Evolutionary conservation across 2,329 filamentous ascomycete species (phyloP).

Genomic region (Knoxdaviesia proteae): DNA sequence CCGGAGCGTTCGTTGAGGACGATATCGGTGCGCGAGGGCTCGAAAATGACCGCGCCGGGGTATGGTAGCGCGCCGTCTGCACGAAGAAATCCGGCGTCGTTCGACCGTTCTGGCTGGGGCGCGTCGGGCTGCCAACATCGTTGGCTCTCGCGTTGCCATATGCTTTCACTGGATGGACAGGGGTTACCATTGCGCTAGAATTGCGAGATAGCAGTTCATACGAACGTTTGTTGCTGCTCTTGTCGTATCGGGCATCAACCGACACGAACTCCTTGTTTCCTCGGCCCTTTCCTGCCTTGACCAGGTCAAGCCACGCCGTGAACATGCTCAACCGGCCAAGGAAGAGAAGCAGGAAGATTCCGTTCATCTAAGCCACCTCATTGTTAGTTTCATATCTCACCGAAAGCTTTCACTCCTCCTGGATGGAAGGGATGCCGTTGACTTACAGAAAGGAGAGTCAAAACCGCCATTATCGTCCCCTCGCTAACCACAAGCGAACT

Average conservation of each 20-base stretch:
- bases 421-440: not conserved
- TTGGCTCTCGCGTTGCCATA: slow-evolving; percentile 6
- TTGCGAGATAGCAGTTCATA: slow-evolving; percentile 63
- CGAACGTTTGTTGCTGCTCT: slow-evolving; percentile 42
- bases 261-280: slow-evolving; percentile 70
- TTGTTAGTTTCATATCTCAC: not conserved
- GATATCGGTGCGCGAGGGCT: slow-evolving; percentile 27
- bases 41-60: slow-evolving; percentile 33
- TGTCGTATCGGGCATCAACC: slow-evolving; percentile 48
- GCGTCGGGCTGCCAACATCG: slow-evolving; percentile 1
- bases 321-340: slow-evolving; percentile 73
- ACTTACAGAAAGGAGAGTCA: slow-evolving; percentile 63
- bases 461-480: slow-evolving; percentile 56
- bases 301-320: slow-evolving; percentile 56
- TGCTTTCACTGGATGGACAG: slow-evolving; percentile 19
- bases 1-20: not conserved
- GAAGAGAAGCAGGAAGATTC: slow-evolving; percentile 66
- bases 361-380: slow-evolving; percentile 39
- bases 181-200: slow-evolving; percentile 31
- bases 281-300: slow-evolving; percentile 24
- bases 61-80: slow-evolving; percentile 30
- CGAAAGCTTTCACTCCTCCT: not conserved
- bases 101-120: slow-evolving; percentile 13
- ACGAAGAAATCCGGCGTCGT: slow-evolving; percentile 35
- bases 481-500: slow-evolving; percentile 47